A percentile compares a stretch with the other conserved stretches of the same genome.
phyloP scores from a whole-genome alignment of 257 asterid species.

The Euphrasia confusa region DNA sequence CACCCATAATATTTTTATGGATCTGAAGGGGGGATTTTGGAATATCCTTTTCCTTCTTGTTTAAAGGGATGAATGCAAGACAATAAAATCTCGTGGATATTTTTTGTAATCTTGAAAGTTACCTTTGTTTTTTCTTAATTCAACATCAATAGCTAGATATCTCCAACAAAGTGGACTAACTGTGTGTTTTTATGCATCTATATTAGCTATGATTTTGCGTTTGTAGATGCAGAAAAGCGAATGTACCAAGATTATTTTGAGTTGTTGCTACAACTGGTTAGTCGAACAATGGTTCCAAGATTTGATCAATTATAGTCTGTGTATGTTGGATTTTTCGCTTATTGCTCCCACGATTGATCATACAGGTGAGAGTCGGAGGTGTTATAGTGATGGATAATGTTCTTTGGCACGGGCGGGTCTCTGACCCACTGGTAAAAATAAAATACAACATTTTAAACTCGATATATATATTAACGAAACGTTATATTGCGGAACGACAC shows the following conservation, averaged over 20 bases:
- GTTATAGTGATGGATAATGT: conserved; percentile 86
- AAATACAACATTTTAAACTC: conserved; percentile 4
- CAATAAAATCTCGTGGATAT: too few species aligned
- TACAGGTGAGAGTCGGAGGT: conserved; percentile 82
- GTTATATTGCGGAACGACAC: background rate
- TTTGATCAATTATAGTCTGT: background rate
- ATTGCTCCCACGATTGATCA: conserved; percentile 7
- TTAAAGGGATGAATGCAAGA: too few species aligned
- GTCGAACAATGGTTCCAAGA: conserved; percentile 20
- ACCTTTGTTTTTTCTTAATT: background rate
- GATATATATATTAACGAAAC: background rate
- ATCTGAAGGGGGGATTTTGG: too few species aligned
- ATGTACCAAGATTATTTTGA: conserved; percentile 86
- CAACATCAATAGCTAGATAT: background rate
- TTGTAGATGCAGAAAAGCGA: conserved; percentile 91
- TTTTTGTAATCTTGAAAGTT: too few species aligned
- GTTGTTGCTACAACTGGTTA: conserved; percentile 77
- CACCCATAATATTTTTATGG: too few species aligned
- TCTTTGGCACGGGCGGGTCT: conserved; percentile 94
- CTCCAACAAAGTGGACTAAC: conserved; percentile 16
- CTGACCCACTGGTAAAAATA: conserved; percentile 76
- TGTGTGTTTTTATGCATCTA: conserved; percentile 18
- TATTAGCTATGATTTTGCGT: conserved; percentile 85
- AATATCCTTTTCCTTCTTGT: too few species aligned
- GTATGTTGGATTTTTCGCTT: background rate